Conservation (phyloP, 2,329 filamentous ascomycete genomes). For the Piedraia hortae region DNA sequence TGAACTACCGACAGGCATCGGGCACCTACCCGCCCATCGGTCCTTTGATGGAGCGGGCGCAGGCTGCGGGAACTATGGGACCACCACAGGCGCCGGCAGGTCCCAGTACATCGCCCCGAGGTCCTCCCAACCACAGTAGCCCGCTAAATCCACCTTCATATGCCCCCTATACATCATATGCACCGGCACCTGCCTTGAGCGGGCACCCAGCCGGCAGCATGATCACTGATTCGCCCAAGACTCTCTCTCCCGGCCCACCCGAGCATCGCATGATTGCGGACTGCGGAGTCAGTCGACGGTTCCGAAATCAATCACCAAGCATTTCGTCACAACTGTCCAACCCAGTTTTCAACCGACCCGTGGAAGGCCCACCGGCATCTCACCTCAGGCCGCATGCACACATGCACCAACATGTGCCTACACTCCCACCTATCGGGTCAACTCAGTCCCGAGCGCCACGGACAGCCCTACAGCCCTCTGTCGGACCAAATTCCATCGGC, state of each 20-base stretch:
- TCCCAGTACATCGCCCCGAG: slow-evolving; percentile 12
- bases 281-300: slow-evolving; percentile 10
- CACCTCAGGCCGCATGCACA: slow-evolving; percentile 3
- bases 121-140: slow-evolving; percentile 11
- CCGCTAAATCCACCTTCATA: slow-evolving; percentile 2
- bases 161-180: slow-evolving; percentile 7
- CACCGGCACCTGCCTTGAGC: slow-evolving; percentile 29
- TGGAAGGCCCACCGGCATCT: slow-evolving; percentile 14
- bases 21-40: slow-evolving; percentile 55
- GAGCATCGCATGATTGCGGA: slow-evolving; percentile 26
- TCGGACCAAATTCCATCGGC: slow-evolving; percentile 4
- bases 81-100: slow-evolving; percentile 12
- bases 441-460: slow-evolving; percentile 6
- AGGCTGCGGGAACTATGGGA: slow-evolving; percentile 10
- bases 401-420: slow-evolving; percentile 8
- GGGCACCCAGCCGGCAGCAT: slow-evolving; percentile 25
- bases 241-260: slow-evolving; percentile 39
- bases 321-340: slow-evolving; percentile 37
- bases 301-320: slow-evolving; percentile 36
- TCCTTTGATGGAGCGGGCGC: slow-evolving; percentile 6
- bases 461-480: slow-evolving; percentile 3
- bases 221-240: slow-evolving; percentile 71
- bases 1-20: slow-evolving; percentile 38
- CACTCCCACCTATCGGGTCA: slow-evolving; percentile 15
- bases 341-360: slow-evolving; percentile 31